These are phyloP conservation scores for Tillandsia leiboldiana DNA, from an alignment of 176 grass and related monocot genomes.

Conservation along the genomic window DNA sequence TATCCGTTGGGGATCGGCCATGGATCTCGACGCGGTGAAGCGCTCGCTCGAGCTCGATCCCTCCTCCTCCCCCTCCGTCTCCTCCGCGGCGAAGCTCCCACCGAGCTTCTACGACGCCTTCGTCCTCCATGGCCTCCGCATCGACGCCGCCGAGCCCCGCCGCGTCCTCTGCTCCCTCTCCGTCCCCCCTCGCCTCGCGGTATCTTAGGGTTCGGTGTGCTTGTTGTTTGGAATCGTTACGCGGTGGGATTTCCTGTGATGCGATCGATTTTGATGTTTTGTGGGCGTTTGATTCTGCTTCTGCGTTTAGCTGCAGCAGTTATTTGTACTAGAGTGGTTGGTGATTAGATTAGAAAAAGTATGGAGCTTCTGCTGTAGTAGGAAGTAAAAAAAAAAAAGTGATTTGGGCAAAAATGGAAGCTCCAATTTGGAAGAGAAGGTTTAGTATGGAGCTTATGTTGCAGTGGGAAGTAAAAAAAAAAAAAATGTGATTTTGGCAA, in stretches of 20 bases:
- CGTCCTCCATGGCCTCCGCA: conserved; percentile 35
- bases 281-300: too few relatives aligned
- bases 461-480: too few relatives aligned
- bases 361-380: too few relatives aligned
- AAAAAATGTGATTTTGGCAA: too few relatives aligned
- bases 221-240: not conserved
- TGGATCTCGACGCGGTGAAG: conserved; percentile 50
- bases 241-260: not conserved
- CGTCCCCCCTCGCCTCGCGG: conserved; percentile 44
- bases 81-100: not conserved
- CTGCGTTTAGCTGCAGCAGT: too few relatives aligned
- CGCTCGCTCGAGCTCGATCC: conserved; percentile 33
- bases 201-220: conserved; percentile 3
- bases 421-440: too few relatives aligned
- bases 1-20: not conserved
- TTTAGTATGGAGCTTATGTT: too few relatives aligned
- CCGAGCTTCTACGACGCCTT: conserved; percentile 38
- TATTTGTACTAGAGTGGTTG: too few relatives aligned
- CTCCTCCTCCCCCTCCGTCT: not conserved
- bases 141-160: conserved; percentile 41
- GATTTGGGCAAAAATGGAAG: too few relatives aligned
- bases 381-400: too few relatives aligned
- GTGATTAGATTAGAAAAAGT: too few relatives aligned
- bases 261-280: conserved; percentile 9
- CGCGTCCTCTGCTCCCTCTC: conserved; percentile 71